Evolutionary conservation across 345 rosid genomes (phyloP), one percentile per base, ranked within the genome.

Genomic region (Zanthoxylum bungeanum): DNA sequence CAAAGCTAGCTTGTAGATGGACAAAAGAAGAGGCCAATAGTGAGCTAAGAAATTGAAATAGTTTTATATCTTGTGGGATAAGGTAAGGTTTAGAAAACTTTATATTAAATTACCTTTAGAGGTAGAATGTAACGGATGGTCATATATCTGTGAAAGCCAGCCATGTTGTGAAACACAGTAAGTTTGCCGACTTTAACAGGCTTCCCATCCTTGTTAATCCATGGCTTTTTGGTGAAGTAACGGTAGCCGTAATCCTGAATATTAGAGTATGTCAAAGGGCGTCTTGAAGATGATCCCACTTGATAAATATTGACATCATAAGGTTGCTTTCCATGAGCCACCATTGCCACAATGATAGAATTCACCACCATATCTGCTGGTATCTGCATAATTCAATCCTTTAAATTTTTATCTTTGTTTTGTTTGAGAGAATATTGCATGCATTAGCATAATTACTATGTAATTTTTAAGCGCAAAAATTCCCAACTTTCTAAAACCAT

Each of bases 321-420:
- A 0, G 68, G 71, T 30, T 74, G 75, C 8, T 72, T 57, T 2
- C 83, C 84, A 31, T 85, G 83, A 31, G 84, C 90, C 1, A 78
- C 83, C 82, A 86, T 84, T 2, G 92, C 85, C 25, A 84, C 87
- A 21, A 93, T 46, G 3, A 84, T 85, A 6, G 85, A 79, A 62
- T 89, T 93, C 80, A 91, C 95, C 66, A 93, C 97, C 95, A 93
- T 88, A 59, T 93, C 98, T 0, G 92, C 97, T 0, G 98, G 98
- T 37, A 93, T 81, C 93, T 93, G 70, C 37, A 72, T 46, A 56
- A 52, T 9, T 28, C 36, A 24, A 24, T 21, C 28, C 21, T 16
- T 25, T 6, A 31, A 21, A 3, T 63, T 42, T n/a, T 63, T 24
- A 12, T 5, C 50, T 56, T 8, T n/a, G 16, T 42, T 42, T 10